phyloP scores from a whole-genome alignment of 1,284 basidiomycete species.

The Flammula alnicola region DNA sequence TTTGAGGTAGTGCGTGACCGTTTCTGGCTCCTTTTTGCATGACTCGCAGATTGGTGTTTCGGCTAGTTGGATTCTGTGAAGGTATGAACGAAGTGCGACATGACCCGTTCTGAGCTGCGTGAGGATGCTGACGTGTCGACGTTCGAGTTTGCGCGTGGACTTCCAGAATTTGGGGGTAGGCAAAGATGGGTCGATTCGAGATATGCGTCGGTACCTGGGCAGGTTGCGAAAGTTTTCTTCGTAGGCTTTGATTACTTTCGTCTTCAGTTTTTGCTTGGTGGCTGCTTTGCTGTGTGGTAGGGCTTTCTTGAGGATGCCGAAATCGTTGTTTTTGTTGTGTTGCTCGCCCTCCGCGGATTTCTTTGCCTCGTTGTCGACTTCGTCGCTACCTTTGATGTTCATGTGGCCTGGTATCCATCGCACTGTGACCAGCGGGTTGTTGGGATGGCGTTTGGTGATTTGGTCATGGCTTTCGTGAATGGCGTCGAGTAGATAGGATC shows the following conservation, averaged over 20 bases:
- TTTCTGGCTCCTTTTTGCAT: background rate
- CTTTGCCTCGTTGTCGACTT: conserved; percentile 19
- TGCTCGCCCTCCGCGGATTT: conserved; percentile 10
- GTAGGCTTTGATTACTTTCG: background rate
- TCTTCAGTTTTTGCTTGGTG: conserved; percentile 1
- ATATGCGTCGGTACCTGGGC: background rate
- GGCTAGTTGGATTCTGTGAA: background rate
- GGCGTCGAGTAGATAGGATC: conserved; percentile 8
- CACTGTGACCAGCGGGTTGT: background rate
- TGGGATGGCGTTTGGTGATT: background rate
- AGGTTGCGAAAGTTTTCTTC: background rate
- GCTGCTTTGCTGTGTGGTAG: conserved; percentile 12
- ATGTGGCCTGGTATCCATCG: conserved; percentile 20
- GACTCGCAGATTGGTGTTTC: conserved; percentile 1
- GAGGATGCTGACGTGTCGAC: background rate
- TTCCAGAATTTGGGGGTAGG: conserved; percentile 3
- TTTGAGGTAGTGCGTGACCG: background rate
- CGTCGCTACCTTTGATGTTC: conserved; percentile 11
- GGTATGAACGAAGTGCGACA: background rate
- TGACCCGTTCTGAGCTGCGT: conserved; percentile 2
- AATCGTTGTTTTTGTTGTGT: background rate
- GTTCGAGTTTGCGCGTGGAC: background rate
- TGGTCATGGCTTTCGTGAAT: background rate
- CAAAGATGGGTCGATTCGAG: background rate
- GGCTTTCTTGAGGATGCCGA: background rate